Evolutionary conservation across 768 basidiomycete genomes (phyloP), one percentile per base, ranked within the genome.

Genomic region (Rhizopogon roseolus): DNA sequence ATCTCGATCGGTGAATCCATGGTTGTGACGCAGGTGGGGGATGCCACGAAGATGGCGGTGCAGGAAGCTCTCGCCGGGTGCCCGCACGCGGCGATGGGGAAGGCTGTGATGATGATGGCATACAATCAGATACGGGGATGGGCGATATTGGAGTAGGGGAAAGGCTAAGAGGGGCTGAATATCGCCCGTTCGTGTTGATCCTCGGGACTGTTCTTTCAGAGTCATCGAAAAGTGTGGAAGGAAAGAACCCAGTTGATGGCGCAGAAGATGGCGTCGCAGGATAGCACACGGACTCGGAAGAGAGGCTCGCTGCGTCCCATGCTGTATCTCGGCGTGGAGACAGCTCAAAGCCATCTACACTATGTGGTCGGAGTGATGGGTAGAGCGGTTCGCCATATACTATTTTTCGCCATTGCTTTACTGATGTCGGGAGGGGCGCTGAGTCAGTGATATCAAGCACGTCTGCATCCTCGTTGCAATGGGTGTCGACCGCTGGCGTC

Each of bases 241-340:
- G 17, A 44, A 54, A 68, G 39, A 56, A 70, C 17, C 60, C 61
- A 0, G 64, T 60, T 0, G 79, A 75, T 11, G 80, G 80, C 1
- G 78, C 73, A 4, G 68, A 72, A 2, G 73, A 62, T 1, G 68
- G 69, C 0, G 73, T 71, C n/a, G 62, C 58, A 4, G 76, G 75
- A 54, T 71, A 78, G 58, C 67, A 72, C 2, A 73, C 65, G 0
- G 80, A 81, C 49, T 81, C 81, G 22, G 78, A 71, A 10, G 77
- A 75, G 39, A 80, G 78, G 51, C 78, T 82, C 16, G 61, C 66
- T 38, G 64, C 54, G 34, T 57, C 56, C 38, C 58, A 57, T 25
- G 56, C 65, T 46, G 57, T 68, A 19, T 51, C 64, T 1, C 57
- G 68, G 40, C 61, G 60, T 34, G 63, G 63, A 19, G 58, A 65